Base-by-base conservation (phyloP, 805 yeast species). In the Candida methanosorbosa region DNA sequence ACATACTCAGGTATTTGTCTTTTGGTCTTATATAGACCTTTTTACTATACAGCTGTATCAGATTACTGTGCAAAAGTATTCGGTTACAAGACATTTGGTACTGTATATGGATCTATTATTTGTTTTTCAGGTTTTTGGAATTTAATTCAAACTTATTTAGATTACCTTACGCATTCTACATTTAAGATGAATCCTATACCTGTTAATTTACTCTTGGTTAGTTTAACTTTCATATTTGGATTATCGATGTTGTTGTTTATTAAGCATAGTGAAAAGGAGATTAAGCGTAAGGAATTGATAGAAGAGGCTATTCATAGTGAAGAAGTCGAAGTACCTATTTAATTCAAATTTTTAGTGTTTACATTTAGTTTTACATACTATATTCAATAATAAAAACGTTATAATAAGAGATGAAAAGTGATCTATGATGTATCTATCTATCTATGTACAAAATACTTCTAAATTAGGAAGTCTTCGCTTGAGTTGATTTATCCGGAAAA, bases 61-160 rank as follows among this genome's bases (percentile, higher is more conserved):
- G 97, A 90, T 57, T 86, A 79, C 55, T 74, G 87, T 49, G 94
- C 95, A 20, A 88, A 88, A 54, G 90, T 88, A 22, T 88, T 90
- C 61, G 97, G 97, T 0, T 87, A 82, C 57, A 79, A 76, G 36
- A 86, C 94, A 1, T 88, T 90, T 59, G 97, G 97, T 25, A 82
- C 87, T 2, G 79, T 90, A 6, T 90, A 90, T 52, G 97, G 97
- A 1, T 60, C 88, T 15, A 68, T 87, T 48, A 85, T 87, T 49
- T 79, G 87, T 38, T 63, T 82, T 39, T 75, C 94, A 13, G 97
- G 97, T 5, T 40, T 81, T n/a, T 73, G 80, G 56, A 88, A 87
- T 56, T 64, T 85, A 45, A 50, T 72, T 5, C 95, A 85, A 49
- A 77, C 81, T 17, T 58, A 62, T 3, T 57, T 90, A 50, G 97